Evolutionary conservation across 352 stramenopile genomes (phyloP).

Genomic region (Phytopythium mirpurense): DNA sequence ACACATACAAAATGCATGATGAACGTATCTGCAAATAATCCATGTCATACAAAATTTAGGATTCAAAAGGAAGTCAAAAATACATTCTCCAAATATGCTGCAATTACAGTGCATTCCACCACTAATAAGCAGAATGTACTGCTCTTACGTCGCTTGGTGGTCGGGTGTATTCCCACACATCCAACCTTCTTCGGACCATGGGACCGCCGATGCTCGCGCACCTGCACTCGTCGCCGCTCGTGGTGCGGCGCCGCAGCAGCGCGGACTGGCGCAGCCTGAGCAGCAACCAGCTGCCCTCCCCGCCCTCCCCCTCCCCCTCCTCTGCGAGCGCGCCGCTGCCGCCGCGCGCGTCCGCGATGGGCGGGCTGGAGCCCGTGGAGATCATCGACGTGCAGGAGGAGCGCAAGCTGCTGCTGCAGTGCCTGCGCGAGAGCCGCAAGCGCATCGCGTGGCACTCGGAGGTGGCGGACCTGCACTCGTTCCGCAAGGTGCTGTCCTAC

Average conservation of each 20-base stretch:
- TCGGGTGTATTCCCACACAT: too few species aligned
- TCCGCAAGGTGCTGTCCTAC: slow-evolving; percentile 75
- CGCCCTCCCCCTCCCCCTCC: slow-evolving; percentile 2
- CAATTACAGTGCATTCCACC: too few species aligned
- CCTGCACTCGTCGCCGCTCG: slow-evolving; percentile 79
- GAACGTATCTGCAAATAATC: too few species aligned
- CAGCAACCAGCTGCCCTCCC: neutral
- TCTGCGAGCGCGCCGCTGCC: slow-evolving; percentile 9
- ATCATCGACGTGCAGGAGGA: slow-evolving; percentile 82
- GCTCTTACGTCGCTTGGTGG: too few species aligned
- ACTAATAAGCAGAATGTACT: too few species aligned
- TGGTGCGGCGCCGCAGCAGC: slow-evolving; percentile 54
- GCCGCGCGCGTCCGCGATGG: slow-evolving; percentile 6
- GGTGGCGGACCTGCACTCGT: slow-evolving; percentile 75
- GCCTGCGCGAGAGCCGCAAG: slow-evolving; percentile 56
- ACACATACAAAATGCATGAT: too few species aligned
- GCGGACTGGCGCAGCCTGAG: slow-evolving; percentile 62
- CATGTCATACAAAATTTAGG: too few species aligned
- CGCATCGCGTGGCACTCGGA: slow-evolving; percentile 72
- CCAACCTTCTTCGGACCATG: too few species aligned
- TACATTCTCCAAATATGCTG: too few species aligned
- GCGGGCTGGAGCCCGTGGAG: slow-evolving; percentile 69
- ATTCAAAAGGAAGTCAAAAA: too few species aligned
- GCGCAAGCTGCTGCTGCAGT: slow-evolving; percentile 68
- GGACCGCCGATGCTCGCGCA: slow-evolving; percentile 61